Percentiles rank a stretch among this genome's conserved stretches.
Evolutionary conservation across 768 basidiomycete species (phyloP).

Genomic region (Agaricus blazei): DNA sequence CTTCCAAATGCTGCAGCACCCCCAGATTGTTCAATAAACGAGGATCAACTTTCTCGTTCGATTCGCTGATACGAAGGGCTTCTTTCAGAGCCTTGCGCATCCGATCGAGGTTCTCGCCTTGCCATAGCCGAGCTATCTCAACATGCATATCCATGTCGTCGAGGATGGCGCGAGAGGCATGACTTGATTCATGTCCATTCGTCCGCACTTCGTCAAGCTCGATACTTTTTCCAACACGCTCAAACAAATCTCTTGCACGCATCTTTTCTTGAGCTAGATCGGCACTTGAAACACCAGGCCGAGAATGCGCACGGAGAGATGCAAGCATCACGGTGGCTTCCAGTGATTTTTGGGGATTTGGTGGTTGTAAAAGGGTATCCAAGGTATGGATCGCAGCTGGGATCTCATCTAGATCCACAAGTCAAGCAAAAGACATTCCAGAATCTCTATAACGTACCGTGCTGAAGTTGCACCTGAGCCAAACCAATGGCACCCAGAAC

Average conservation of each 20-base stretch:
- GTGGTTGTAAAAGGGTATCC: conserved; percentile 68
- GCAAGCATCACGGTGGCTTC: conserved; percentile 91
- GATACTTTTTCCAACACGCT: conserved; percentile 64
- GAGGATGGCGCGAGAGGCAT: conserved; percentile 47
- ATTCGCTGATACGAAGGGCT: conserved; percentile 61
- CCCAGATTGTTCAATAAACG: conserved; percentile 80
- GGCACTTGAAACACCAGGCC: conserved; percentile 71
- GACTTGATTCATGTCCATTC: conserved; percentile 33
- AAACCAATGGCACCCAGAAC: conserved; percentile 78
- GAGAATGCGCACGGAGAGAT: conserved; percentile 76
- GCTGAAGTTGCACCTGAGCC: conserved; percentile 83
- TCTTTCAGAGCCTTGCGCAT: conserved; percentile 70
- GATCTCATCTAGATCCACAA: conserved; percentile 57
- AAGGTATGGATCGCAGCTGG: conserved; percentile 83
- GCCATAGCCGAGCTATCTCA: conserved; percentile 91
- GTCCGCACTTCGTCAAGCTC: conserved; percentile 53
- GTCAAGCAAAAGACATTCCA: background rate
- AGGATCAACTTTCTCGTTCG: conserved; percentile 48
- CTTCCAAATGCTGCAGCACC: conserved; percentile 67
- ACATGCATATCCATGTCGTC: conserved; percentile 85
- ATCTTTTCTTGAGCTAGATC: conserved; percentile 69
- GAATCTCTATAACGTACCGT: conserved; percentile 41
- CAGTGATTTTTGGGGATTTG: conserved; percentile 58
- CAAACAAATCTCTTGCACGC: conserved; percentile 78
- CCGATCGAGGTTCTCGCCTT: conserved; percentile 71